phyloP scores from a whole-genome alignment of 768 basidiomycete genomes.

The Lentinus brumalis region DNA sequence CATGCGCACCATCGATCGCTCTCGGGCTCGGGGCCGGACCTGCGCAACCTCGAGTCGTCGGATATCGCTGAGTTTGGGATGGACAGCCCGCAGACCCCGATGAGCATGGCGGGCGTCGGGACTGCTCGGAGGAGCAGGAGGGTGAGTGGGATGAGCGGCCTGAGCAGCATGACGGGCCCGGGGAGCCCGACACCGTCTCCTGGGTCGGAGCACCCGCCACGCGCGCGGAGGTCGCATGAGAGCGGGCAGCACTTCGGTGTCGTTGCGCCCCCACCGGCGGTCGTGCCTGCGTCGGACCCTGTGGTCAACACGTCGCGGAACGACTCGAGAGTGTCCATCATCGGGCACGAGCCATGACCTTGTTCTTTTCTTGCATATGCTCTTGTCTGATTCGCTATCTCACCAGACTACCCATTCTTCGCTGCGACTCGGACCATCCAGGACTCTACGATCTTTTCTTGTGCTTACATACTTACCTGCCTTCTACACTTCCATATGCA shows the following conservation, averaged over 20 bases:
- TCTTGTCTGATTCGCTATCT: neutral
- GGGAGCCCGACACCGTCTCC: neutral
- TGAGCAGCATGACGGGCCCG: neutral
- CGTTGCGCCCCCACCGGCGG: neutral
- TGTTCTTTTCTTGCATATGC: neutral
- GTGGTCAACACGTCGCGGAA: constrained; percentile 1
- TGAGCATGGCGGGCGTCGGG: constrained; percentile 50
- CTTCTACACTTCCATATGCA: neutral
- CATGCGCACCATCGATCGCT: constrained; percentile 25
- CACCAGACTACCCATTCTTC: neutral
- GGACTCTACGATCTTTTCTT: neutral
- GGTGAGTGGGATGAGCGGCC: neutral
- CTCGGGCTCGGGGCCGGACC: constrained; percentile 23
- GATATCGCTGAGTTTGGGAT: constrained; percentile 29
- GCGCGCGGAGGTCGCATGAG: neutral
- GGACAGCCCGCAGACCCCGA: constrained; percentile 4
- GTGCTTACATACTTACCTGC: neutral
- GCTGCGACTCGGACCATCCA: neutral
- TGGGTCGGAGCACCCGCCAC: neutral
- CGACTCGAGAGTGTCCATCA: constrained; percentile 5
- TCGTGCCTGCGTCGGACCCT: neutral
- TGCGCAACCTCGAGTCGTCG: constrained; percentile 1
- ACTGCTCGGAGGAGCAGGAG: constrained; percentile 27
- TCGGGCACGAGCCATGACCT: constrained; percentile 5
- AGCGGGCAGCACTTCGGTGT: neutral